phyloP scores from a whole-genome alignment of 371 early-diverging fungal genomes.

The Rhizomucor pusillus region DNA sequence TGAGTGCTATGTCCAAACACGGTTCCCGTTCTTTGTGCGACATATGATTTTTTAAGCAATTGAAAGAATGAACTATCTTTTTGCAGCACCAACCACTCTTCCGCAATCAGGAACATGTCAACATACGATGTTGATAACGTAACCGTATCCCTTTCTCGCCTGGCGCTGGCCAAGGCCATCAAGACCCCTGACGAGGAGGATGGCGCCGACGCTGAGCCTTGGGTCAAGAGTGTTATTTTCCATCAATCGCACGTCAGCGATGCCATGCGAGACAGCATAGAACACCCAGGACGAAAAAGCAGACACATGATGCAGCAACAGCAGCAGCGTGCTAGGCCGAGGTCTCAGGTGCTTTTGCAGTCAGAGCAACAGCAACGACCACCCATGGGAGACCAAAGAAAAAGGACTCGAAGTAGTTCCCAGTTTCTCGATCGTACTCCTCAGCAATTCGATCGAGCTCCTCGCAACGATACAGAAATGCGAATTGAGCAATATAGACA shows the following conservation, averaged over 20 bases:
- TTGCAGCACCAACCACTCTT: too few species aligned
- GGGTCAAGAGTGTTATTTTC: conserved; percentile 47
- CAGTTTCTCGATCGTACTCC: conserved; percentile 12
- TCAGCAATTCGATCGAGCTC: conserved; percentile 5
- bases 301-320: not conserved
- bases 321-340: conserved; percentile 3
- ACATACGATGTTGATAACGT: conserved; percentile 25
- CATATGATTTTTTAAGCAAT: too few species aligned
- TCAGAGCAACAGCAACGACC: not conserved
- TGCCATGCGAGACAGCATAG: conserved; percentile 29
- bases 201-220: conserved; percentile 34
- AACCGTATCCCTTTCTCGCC: conserved; percentile 41
- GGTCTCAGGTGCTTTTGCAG: conserved; percentile 2
- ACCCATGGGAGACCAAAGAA: not conserved
- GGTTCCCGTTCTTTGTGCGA: too few species aligned
- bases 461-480: too few species aligned
- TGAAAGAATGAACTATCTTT: too few species aligned
- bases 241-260: conserved; percentile 43
- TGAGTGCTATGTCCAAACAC: too few species aligned
- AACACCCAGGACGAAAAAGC: conserved; percentile 17
- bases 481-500: too few species aligned
- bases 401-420: conserved; percentile 7
- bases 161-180: conserved; percentile 49
- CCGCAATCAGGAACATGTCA: too few species aligned
- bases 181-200: conserved; percentile 41